Evolutionary conservation across 352 stramenopile species (phyloP), one percentile per base, ranked within the genome.

Genomic region (Phytophthora idaei): DNA sequence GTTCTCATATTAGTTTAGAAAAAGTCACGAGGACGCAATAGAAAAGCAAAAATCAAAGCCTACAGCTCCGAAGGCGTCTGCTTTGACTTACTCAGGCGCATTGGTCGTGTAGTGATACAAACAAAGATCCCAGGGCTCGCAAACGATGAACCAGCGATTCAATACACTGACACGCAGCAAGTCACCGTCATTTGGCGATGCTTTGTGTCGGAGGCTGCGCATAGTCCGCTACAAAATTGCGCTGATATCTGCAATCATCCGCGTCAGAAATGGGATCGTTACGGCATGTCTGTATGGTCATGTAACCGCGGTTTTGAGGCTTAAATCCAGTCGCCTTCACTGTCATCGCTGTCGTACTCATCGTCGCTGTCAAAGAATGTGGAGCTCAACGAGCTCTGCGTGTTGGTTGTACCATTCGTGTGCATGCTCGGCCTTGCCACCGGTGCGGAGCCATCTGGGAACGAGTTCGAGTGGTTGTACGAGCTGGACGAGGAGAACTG

Each of bases 311-410:
- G 59, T 52, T 5, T 27, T 14, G 42, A 29, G 28, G 42, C 48
- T 44, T 89, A 90, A 69, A 91, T 90, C 82, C 80, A 90, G 70
- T 94, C 85, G 46, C 83, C 84, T 63, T 94, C 85, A 36, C 79
- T 90, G 42, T 92, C 81, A 55, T 89, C 81, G 50, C 77, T 89
- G 28, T 76, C 73, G 60, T 77, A 76, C 49, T 87, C 80, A 49
- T 76, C 65, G 39, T 87, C 73, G 49, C 83, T 91, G 51, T 87
- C 77, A 44, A 85, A 77, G 58, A 73, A 75, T 21, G 72, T 79
- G 31, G 78, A 78, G 1, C 58, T 49, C 17, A 67, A 78, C 2
- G 71, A 76, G n/a, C 51, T 59, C 32, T 69, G 60, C n/a, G 57
- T 45, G 11, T 53, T 62, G 2, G 29, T 57, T 44, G 58, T 50